Evolutionary conservation across 2,329 filamentous ascomycete genomes (phyloP), one percentile per base, ranked within the genome.

Genomic region (Aspergillus persii): DNA sequence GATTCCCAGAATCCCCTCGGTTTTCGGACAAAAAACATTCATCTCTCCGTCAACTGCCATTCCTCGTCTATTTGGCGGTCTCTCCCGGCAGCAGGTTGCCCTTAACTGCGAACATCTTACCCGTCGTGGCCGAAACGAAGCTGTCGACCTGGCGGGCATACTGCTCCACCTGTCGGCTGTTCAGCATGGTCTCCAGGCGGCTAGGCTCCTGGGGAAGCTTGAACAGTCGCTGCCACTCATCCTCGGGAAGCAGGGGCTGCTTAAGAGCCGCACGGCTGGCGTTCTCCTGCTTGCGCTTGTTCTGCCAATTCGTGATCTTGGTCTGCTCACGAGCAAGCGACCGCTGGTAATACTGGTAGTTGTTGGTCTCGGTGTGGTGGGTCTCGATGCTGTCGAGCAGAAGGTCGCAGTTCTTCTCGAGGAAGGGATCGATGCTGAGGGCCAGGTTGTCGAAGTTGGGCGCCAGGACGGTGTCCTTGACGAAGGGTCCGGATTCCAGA

Each of bases 311-410:
- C 57, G 91, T 88, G 70, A 99, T 97, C 86, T 98, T 99, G 71
- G 90, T 81, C 81, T 99, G 95, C 82, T 99, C 95, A 69, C 95
- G 91, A 56, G 89, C 89, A 59, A 98, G 84, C 73, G 96, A 92
- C 71, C 95, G 87, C 81, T 97, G 92, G 83, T 97, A 97, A 85
- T 90, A 91, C 79, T 97, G 93, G 82, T 96, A 95, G 85, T 99
- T 99, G 87, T 98, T 98, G 76, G 96, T 89, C 80, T 99, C 95
- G 61, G 93, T 96, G 81, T 98, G 95, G 83, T 99, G 95, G 57
- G 90, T 89, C 83, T 99, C 95, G 76, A 99, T 96, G 82, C 90
- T 92, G 74, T 99, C 95, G 63, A 98, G 87, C 58, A 99, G 86
- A 67, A 97, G 86, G 74, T 99, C 94, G 80, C 92, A 96, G 54